Base-by-base conservation (phyloP, 2,329 filamentous ascomycete genomes). In the Colletotrichum australisinense region DNA sequence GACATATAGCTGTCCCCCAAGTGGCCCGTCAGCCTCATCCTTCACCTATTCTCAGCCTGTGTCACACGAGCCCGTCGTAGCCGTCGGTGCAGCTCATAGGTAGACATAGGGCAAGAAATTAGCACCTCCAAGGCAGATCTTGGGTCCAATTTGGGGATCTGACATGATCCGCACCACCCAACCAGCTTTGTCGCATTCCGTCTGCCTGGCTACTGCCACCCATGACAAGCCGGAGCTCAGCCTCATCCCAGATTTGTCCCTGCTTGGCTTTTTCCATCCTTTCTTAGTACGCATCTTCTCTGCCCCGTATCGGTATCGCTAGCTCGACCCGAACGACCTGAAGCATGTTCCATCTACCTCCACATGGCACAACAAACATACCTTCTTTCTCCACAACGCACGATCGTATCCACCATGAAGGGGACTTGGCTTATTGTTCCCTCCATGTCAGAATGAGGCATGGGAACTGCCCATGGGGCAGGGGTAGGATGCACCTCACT, bases 361-460 rank as follows among this genome's bases (percentile, higher is more conserved):
- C 63, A 57, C 66, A 28, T 14, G 38, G 46, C 16, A 30, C 60
- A 53, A 35, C 26, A 52, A 63, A 35, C 57, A 38, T 28, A 63
- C 69, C 64, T 52, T 72, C 59, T 57, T 49, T 46, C 59, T 58
- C 58, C 49, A 64, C 53, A 49, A 59, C 66, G 53, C 55, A 5
- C 46, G 52, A 52, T 67, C 59, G 66, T 67, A 38, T 52, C 53
- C 59, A 58, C 42, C 32, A 14, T 38, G 28, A n/a, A 55, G 14
- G 46, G 55, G 42, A 46, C 67, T 49, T 66, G 56, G 56, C 59
- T 55, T 65, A 28, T 73, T 70, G 67, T 70, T 57, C 70, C 70
- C 60, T 73, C 70, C 70, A 73, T 73, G 70, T 65, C 56, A 73
- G 67, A 70, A 65, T n/a, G 42, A 55, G 60, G 14, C 60, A 56